Evolutionary conservation across 2,329 filamentous ascomycete genomes (phyloP), one percentile per base, ranked within the genome.

Genomic region (Ploettnerulaceae sp.): DNA sequence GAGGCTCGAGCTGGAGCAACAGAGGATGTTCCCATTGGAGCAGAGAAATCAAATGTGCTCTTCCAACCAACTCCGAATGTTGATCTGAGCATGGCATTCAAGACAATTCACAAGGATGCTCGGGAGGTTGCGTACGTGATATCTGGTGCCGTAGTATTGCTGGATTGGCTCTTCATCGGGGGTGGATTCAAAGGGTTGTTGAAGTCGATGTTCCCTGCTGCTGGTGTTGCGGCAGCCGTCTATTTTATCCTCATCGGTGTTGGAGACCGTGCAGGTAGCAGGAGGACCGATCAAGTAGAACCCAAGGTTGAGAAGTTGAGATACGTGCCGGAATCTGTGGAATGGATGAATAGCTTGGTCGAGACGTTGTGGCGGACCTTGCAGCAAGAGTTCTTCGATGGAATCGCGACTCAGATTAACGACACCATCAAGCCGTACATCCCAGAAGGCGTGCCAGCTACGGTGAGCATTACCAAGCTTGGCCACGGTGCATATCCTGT

Each of bases 41-140:
- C 49, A 7, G 52, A 55, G 34, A 55, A 55, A n/a, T 52, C 49
- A n/a, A 55, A 55, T 36, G 52, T 55, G 14, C 43, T 55, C 2
- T 55, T 55, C 40, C 47, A 55, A 6, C 52, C 52, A 38, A 52
- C 52, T 18, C 49, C 52, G 7, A 31, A 48, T 12, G 47, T 52
- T 7, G 36, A 55, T 34, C 45, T 55, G 5, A 40, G 49, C 21
- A 44, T 34, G 11, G 47, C 49, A n/a, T 55, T 52, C 39, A 26
- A 55, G n/a, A 41, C 49, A 5, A 38, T 55, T 4, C 34, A 48
- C 7, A 48, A 47, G 11, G 49, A 55, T 17, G 22, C 48, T 2
- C 26, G 31, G 36, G 34, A 15, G 18, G 49, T 55, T 3, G 41
- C 52, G 5, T 55, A 49, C 21, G 41, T 55, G 11, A 48, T 51